Percentiles rank a stretch among this genome's conserved stretches.
Conservation (phyloP, 2,329 filamentous ascomycete genomes). For the Verticillium nubilum region DNA sequence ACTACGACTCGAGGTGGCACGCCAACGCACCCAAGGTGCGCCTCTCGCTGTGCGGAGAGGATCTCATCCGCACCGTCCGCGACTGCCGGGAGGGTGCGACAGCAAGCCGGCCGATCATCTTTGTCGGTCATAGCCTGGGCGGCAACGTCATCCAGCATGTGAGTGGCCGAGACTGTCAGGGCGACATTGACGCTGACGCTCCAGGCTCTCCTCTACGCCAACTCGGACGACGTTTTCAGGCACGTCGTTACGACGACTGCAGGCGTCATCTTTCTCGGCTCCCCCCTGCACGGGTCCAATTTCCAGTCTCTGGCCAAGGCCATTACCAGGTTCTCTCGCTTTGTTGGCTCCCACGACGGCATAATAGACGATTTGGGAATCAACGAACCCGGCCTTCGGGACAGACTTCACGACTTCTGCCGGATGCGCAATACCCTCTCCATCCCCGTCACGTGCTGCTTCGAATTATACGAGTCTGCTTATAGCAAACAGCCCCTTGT, state of each 20-base stretch:
- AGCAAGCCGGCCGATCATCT: no score
- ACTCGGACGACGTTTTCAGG: constrained; percentile 5
- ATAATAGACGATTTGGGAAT: constrained; percentile 10
- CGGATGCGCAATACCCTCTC: constrained; percentile 7
- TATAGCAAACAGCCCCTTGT: constrained; percentile 7
- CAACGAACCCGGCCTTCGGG: constrained; percentile 9
- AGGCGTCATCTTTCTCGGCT: constrained; percentile 12
- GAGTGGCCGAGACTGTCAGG: not conserved
- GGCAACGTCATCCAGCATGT: constrained; percentile 14
- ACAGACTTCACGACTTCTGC: constrained; percentile 14
- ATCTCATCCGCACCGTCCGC: no score
- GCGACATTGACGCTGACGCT: not conserved
- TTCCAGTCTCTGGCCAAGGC: constrained; percentile 4
- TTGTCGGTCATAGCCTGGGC: constrained; percentile 16
- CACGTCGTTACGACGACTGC: constrained; percentile 1
- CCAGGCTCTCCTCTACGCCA: constrained; percentile 12
- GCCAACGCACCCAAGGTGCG: no score
- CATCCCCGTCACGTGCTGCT: constrained; percentile 11
- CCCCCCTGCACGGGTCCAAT: constrained; percentile 12
- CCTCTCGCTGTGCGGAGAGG: no score
- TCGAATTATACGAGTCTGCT: constrained; percentile 12
- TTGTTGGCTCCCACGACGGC: constrained; percentile 11
- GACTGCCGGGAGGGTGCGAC: no score
- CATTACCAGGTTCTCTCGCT: constrained; percentile 4
- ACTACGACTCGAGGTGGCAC: no score